Base-by-base conservation (phyloP, 2,329 filamentous ascomycete species). In the Calonectria pauciramosa region DNA sequence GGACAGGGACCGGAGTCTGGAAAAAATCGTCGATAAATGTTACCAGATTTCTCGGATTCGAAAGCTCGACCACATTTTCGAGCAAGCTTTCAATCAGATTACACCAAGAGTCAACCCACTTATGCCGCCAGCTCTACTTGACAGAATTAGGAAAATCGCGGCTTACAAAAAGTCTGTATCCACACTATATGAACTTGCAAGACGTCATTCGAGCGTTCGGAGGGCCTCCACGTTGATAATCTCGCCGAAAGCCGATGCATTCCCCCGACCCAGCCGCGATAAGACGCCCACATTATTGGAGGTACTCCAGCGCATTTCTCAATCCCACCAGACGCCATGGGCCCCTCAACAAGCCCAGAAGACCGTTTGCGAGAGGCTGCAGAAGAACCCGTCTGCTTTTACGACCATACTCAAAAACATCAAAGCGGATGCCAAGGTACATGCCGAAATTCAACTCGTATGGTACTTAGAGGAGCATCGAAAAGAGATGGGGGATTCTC, bases 401-500 rank as follows among this genome's bases (percentile, higher is more conserved):
- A 30, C 47, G 10, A 38, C 23, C 0, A 54, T 14, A 26, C 14
- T 69, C 34, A 44, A 26, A 36, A 30, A 6, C 28, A 60, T 38
- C 20, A 63, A 72, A 28, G 32, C 16, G 11, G 51, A 70, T 2
- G 59, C 71, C 3, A 80, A 68, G 38, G 65, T 80, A 7, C 77
- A 80, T 36, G 77, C 79, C 11, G 79, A 80, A 60, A 75, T 80
- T 6, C 79, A 80, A 54, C 76, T 80, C 20, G 52, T 77, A 2
- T 78, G 76, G 68, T 69, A 80, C 30, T 49, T 79, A 2, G 70
- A 77, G 4, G 41, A 54, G 23, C 70, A 69, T 14, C 47, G 32
- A 51, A 41, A n/a, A 20, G 47, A 66, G 23, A 56, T 60, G 34
- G 56, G 56, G 13, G 34, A 60, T 10, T 60, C 56, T 2, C 72